Evolutionary conservation across 768 basidiomycete species (phyloP), one percentile per base, ranked within the genome.

Genomic region (Suillus brevipes): DNA sequence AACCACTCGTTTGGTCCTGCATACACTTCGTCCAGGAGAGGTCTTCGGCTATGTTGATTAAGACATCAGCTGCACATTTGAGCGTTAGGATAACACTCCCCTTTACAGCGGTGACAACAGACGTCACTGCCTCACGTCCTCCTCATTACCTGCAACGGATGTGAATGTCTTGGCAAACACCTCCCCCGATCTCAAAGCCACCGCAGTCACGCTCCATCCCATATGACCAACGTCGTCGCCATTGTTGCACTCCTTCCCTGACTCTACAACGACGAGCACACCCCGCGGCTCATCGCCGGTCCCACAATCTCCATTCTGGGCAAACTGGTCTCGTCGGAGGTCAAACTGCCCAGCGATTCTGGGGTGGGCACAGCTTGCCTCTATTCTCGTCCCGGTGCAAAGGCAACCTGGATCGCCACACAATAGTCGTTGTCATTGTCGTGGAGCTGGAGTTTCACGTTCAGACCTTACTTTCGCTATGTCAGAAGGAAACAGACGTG

Each of bases 401-500:
- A 31, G 5, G n/a, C n/a, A n/a, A n/a, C n/a, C n/a, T n/a, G 75
- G 72, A 31, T 83, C 84, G 4, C 83, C 85, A 1, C 71, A 75
- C 34, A 69, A 66, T 16, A 79, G 83, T 7, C 80, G n/a, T n/a
- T 80, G 5, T 69, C 79, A 71, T 81, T 68, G 65, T 77, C 69
- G n/a, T n/a, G n/a, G n/a, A n/a, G n/a, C 71, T 72, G 64, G 66
- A 80, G 61, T 76, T 78, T 56, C 72, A 72, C 38, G 37, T n/a
- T n/a, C n/a, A n/a, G n/a, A n/a, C n/a, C n/a, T n/a, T n/a, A n/a
- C n/a, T n/a, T n/a, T n/a, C n/a, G 64, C 79, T 96, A 65, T 88
- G 93, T 67, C 87, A 88, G 66, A 86, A 90, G 53, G 92, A 94
- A 70, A 84, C 82, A 0, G 94, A 95, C 70, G 77, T 84, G 64